Base-by-base conservation (phyloP, 805 yeast species). In the Candida nemodendra region DNA sequence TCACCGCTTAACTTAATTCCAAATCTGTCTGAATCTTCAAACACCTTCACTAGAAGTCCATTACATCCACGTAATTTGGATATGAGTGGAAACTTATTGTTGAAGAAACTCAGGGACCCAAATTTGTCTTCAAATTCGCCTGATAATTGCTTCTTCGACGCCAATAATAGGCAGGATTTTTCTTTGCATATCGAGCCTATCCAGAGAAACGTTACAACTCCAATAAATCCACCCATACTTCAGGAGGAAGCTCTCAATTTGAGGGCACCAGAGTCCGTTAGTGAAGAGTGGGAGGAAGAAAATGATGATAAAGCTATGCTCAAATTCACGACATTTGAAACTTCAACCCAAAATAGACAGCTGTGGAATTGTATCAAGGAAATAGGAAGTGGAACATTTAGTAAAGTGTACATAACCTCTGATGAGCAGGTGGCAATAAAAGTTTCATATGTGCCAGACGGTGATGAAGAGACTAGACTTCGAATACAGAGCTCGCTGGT, bases 311-410 rank as follows among this genome's bases (percentile, higher is more conserved):
- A 36, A 5, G 24, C 32, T 3, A 18, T 41, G 4, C 38, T 35
- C 13, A 36, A 39, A 6, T 50, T 43, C 15, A 18, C 31, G 13
- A 52, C 54, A 4, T 27, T 34, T 18, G 41, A 39, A 13, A 29
- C 40, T 6, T 25, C 30, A 13, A 50, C 50, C 1, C 48, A 39
- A 13, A 23, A 22, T 9, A 34, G 34, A 18, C 60, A 56, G 17
- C 34, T 41, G 17, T 70, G 75, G 74, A 51, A 49, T 18, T 62
- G 62, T 37, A 36, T 62, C 0, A 61, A 57, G 30, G 66, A 71
- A 29, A 65, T 84, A 4, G 95, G 95, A 1, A 50, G 65, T 15
- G 95, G 95, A 0, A 74, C 79, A 19, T 84, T 84, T 57, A 80
- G 88, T 56, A 71, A 69, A 6, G 93, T 84, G 9, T 69, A 75